Percentiles rank a stretch among this genome's conserved stretches.
phyloP scores from a whole-genome alignment of 352 stramenopile species.

The Phytophthora colocasiae region DNA sequence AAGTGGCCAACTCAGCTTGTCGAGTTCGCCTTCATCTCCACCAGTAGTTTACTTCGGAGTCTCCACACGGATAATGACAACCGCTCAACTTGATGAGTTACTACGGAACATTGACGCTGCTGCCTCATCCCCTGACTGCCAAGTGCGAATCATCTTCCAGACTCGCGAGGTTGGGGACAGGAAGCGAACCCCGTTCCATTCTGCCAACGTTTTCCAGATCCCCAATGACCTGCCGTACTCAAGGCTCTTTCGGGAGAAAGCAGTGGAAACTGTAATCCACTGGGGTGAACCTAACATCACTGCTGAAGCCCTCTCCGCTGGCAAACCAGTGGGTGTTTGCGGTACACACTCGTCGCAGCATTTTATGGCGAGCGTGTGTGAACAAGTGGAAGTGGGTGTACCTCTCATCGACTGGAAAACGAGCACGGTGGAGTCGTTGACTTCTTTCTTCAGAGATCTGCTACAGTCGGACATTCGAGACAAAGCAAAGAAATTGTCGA shows the following conservation, averaged over 20 bases:
- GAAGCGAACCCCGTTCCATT: slow-evolving; percentile 15
- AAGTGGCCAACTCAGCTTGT: slow-evolving; percentile 14
- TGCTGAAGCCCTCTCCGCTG: slow-evolving; percentile 75
- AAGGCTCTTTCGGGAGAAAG: slow-evolving; percentile 77
- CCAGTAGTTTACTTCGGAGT: slow-evolving; percentile 62
- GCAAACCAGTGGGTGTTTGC: slow-evolving; percentile 86
- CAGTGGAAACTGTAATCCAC: slow-evolving; percentile 79
- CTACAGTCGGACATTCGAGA: slow-evolving; percentile 40
- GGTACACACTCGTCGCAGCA: slow-evolving; percentile 89
- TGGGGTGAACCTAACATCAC: slow-evolving; percentile 73
- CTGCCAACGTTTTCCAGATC: slow-evolving; percentile 35
- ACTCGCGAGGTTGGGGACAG: slow-evolving; percentile 32
- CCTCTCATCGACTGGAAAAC: slow-evolving; percentile 62
- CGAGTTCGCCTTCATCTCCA: slow-evolving; percentile 27
- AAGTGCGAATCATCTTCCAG: slow-evolving; percentile 64
- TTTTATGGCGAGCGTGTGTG: slow-evolving; percentile 82
- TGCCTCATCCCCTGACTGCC: slow-evolving; percentile 6
- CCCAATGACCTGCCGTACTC: slow-evolving; percentile 57
- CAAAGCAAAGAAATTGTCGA: slow-evolving; percentile 47
- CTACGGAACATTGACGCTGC: slow-evolving; percentile 47
- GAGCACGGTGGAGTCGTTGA: slow-evolving; percentile 64
- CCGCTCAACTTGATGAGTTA: slow-evolving; percentile 38
- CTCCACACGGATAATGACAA: slow-evolving; percentile 38
- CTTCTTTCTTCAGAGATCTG: slow-evolving; percentile 61
- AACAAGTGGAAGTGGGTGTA: slow-evolving; percentile 68